phyloP scores from a whole-genome alignment of 352 stramenopile species.

The Nothophytophthora sp. region DNA sequence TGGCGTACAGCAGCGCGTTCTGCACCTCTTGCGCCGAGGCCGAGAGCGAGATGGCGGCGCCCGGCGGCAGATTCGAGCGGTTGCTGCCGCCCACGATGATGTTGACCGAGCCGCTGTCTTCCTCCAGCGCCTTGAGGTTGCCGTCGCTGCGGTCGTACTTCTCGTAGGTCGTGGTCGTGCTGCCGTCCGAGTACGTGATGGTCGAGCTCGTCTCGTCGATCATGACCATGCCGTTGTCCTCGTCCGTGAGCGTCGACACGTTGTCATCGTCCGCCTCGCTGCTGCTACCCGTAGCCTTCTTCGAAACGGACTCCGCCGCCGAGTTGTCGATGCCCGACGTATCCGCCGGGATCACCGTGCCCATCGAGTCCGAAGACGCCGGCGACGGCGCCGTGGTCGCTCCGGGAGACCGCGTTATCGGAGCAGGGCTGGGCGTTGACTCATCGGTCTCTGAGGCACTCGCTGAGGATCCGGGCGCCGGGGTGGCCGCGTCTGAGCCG shows the following conservation, averaged over 20 bases:
- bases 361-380: conserved; percentile 23
- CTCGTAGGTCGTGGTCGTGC: conserved; percentile 32
- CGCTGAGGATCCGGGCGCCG: conserved; percentile 10
- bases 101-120: conserved; percentile 24
- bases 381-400: conserved; percentile 19
- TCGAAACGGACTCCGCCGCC: conserved; percentile 22
- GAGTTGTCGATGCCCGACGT: conserved; percentile 27
- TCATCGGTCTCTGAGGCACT: conserved; percentile 4
- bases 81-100: conserved; percentile 51
- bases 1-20: conserved; percentile 49
- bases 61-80: conserved; percentile 45
- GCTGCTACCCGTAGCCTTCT: conserved; percentile 21
- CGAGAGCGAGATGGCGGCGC: conserved; percentile 60
- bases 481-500: conserved; percentile 7
- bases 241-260: too few species aligned
- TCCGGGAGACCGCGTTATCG: conserved; percentile 16
- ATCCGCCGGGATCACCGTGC: conserved; percentile 33
- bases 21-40: conserved; percentile 38
- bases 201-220: conserved; percentile 30
- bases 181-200: conserved; percentile 40
- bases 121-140: conserved; percentile 11
- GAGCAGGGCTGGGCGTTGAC: conserved; percentile 19
- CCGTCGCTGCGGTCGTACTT: conserved; percentile 33
- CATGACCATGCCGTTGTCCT: conserved; percentile 25
- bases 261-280: conserved; percentile 15